Evolutionary conservation across 73 alveolate genomes (phyloP), one percentile per base, ranked within the genome.

Genomic region (Tetrahymena malaccensis): DNA sequence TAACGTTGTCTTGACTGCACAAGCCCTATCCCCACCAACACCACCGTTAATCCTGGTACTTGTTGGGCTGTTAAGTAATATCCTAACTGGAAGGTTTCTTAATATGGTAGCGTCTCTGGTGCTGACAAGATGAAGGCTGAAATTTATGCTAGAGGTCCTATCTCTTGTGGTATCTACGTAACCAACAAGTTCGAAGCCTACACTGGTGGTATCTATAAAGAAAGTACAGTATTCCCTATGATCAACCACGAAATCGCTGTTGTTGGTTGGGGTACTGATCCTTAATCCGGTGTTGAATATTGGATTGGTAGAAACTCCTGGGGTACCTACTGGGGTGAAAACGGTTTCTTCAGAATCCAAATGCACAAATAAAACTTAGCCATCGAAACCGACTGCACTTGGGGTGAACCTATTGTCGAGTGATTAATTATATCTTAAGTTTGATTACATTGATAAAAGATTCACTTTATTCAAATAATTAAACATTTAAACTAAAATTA

Each of bases 251-350:
- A 96, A 96, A 99, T 98, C 95, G 98, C 98, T 35, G 96, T 98
- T 83, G 96, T 97, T 38, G 97, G 97, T 57, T 98, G 98, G 27
- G 99, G 99, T 35, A 98, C 97, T 96, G 99, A 99, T 22, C 98
- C 70, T 38, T 98, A 96, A 94, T 96, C 97, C 83, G 98, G 98
- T 34, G 94, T 19, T 44, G 97, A 97, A 93, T 98, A 94, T 96
- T 98, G 99, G 99, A 96, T 96, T 89, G 97, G 97, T 16, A 98
- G 99, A 97, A 98, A 98, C 97, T 96, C 99, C 25, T 98, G 98
- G 99, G 99, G 99, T 37, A 85, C 98, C 56, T 97, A 95, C 97
- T 98, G 99, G 99, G 99, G 99, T 40, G 99, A 98, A 95, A 58
- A 93, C 0, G 99, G 99, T n/a, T 96, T 97, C 97, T 95, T 97